phyloP scores from a whole-genome alignment of 495 filamentous ascomycete genomes.

The Xylaria venustula region DNA sequence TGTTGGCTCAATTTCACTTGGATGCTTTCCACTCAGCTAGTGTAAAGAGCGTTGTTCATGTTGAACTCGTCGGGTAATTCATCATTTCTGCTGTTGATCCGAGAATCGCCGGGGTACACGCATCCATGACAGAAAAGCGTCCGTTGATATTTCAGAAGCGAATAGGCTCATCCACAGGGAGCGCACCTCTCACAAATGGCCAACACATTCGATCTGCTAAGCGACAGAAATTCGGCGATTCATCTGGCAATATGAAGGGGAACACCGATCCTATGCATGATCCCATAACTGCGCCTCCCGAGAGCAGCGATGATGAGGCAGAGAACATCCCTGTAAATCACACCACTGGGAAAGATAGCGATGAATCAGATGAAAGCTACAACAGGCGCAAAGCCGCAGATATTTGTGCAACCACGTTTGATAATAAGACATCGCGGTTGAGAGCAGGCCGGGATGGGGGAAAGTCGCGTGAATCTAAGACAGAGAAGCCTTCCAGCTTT shows the following conservation, averaged over 20 bases:
- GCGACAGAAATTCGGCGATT: not conserved
- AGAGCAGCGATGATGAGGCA: constrained; percentile 24
- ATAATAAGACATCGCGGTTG: not conserved
- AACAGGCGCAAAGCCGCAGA: constrained; percentile 11
- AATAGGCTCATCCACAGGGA: constrained; percentile 11
- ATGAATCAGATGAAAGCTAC: constrained; percentile 20
- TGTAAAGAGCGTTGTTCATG: not conserved
- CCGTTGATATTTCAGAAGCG: constrained; percentile 8
- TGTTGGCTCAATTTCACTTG: not conserved
- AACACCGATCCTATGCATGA: constrained; percentile 2
- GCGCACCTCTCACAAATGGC: constrained; percentile 13
- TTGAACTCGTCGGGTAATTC: not conserved
- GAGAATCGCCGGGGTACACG: not conserved
- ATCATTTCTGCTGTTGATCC: not conserved
- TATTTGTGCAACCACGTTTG: constrained; percentile 22
- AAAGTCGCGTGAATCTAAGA: too few relatives aligned
- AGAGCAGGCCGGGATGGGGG: not conserved
- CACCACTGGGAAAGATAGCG: not conserved
- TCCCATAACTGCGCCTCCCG: constrained; percentile 22
- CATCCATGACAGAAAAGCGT: not conserved
- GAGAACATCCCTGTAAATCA: not conserved
- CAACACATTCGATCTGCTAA: not conserved
- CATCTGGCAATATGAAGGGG: not conserved
- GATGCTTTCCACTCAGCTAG: not conserved
- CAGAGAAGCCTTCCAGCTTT: constrained; percentile 17